Conservation (phyloP, 495 filamentous ascomycete genomes). For the Annulohypoxylon moriforme region DNA sequence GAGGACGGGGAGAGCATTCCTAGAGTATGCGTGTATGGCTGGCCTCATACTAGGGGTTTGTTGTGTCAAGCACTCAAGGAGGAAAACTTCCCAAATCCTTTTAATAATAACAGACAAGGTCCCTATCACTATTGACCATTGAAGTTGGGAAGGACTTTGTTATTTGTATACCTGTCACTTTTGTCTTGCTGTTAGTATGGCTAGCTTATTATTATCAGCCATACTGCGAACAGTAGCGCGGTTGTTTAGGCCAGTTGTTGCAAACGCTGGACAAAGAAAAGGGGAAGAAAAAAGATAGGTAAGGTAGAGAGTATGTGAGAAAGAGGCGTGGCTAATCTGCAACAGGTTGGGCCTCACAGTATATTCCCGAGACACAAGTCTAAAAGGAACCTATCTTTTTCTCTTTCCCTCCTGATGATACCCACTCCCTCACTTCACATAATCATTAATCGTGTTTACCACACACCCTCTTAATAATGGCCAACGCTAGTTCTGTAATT, state of each 20-base stretch:
- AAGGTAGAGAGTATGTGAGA: constrained; percentile 23
- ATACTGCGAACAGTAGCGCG: constrained; percentile 41
- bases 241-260: constrained; percentile 38
- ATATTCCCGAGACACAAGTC: constrained; percentile 58
- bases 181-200: constrained; percentile 27
- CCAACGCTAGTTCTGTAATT: constrained; percentile 29
- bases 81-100: constrained; percentile 12
- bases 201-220: constrained; percentile 16
- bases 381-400: constrained; percentile 34
- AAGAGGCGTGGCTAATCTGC: constrained; percentile 41
- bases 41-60: constrained; percentile 18
- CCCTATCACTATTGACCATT: constrained; percentile 29
- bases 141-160: constrained; percentile 28
- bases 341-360: constrained; percentile 46
- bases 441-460: constrained; percentile 25
- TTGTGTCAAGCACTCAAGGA: constrained; percentile 20
- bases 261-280: constrained; percentile 55
- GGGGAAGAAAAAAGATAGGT: constrained; percentile 14
- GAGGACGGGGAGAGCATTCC: constrained; percentile 32
- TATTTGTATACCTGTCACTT: constrained; percentile 38
- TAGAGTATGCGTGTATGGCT: constrained; percentile 25
- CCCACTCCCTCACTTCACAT: constrained; percentile 15
- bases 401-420: constrained; percentile 12
- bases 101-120: constrained; percentile 31
- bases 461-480: constrained; percentile 36